Base-by-base conservation (phyloP, 805 yeast genomes). In the Saturnispora sekii region DNA sequence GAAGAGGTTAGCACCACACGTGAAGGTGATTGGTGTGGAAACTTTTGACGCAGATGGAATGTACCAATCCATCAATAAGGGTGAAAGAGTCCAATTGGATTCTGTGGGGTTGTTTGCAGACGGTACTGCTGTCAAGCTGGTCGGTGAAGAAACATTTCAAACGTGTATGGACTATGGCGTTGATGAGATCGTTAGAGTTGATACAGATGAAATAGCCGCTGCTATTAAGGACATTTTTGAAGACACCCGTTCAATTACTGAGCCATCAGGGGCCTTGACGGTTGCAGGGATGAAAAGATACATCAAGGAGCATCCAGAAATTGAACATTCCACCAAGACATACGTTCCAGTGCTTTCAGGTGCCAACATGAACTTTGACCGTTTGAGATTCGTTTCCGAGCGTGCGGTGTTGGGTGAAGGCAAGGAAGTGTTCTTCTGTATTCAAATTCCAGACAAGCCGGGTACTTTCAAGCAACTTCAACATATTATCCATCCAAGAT, bases 331-430 rank as follows among this genome's bases (percentile, higher is more conserved):
- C 4, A 65, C 70, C 40, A 75, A 79, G 51, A 79, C 86, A 1
- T 88, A 86, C 56, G 82, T 85, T 34, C 90, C 97, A 6, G 73
- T 93, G 17, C 70, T 93, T 46, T 83, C 95, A 16, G 99, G 99
- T 48, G 99, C 99, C 32, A 93, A 93, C 65, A 89, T 93, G 95
- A 90, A 94, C 68, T 93, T 93, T 60, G 98, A 90, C 64, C 76
- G 99, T 56, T 72, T 93, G 56, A 75, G 99, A 61, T 93, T 93
- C 63, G 97, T 93, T 16, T 78, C 95, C 47, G 99, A 93, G 65
- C 81, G 99, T 65, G 97, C 98, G 11, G 94, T 86, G 42, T 73
- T 93, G n/a, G 99, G 98, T 66, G 97, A 90, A 62, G 98, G 97
- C 45, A 85, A 82, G 54, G 99, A 93, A 68, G 95, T 87, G 6